Evolutionary conservation across 1,284 basidiomycete species (phyloP), one percentile per base, ranked within the genome.

Genomic region (Amylostereum areolatum): DNA sequence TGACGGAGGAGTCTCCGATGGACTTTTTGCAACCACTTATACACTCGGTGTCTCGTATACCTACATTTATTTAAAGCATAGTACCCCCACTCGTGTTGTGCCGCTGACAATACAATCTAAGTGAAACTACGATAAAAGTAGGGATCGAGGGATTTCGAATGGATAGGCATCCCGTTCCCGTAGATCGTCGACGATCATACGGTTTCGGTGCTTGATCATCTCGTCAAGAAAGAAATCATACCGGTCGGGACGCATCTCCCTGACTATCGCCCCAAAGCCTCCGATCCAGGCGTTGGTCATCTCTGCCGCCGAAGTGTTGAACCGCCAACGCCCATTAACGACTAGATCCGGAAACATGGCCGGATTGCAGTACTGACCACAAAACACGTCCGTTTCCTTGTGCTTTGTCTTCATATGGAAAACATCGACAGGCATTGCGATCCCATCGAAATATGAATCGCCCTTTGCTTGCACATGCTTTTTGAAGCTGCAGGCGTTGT

Each of bases 381-480:
- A 70, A 30, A 54, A 62, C 2, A 31, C 29, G 47, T 65, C 60
- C 0, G 42, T 46, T 24, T 62, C 57, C 47, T 62, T 64, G 56
- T 70, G 68, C 49, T 70, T 70, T 25, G 45, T 55, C 34, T 53
- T 59, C 49, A 59, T 61, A 48, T 70, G 68, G 36, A 68, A 70
- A 0, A 64, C 62, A 48, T 69, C 62, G 2, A 68, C 65, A 0
- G 64, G 56, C 12, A 67, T 52, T 3, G 51, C 58, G 7, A 54
- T 48, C 5, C 50, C 5, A 4, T 57, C 44, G 11, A 61, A 60
- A 32, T 57, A 51, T 2, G 33, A 24, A 37, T 64, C 59, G 3
- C 49, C 49, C 9, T 47, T 8, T 9, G 25, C 39, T 7, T 49
- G 43, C 2, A 62, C 46, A 41, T 55, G 51, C 29, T 40, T 46